Percentiles rank a stretch among this genome's conserved stretches.
Conservation (phyloP, 2,329 filamentous ascomycete genomes). For the Fusarium continuum region DNA sequence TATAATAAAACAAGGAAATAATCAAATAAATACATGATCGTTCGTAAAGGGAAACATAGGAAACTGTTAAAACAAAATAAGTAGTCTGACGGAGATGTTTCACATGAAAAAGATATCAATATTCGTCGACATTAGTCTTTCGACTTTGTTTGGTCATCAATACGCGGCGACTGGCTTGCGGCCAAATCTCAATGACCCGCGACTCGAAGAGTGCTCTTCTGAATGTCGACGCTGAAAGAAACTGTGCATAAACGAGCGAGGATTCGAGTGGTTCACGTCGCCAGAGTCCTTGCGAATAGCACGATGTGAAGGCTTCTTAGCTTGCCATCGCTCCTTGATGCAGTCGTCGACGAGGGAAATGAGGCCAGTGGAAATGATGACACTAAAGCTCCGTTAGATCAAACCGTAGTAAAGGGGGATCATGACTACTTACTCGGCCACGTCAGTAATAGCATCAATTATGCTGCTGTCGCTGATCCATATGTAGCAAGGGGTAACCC, state of each 20-base stretch:
- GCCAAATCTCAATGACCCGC: slow-evolving; percentile 51
- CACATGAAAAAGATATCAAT: background rate
- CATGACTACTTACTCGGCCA: slow-evolving; percentile 76
- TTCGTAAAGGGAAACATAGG: slow-evolving; percentile 7
- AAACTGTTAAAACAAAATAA: slow-evolving; percentile 32
- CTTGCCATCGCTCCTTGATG: slow-evolving; percentile 80
- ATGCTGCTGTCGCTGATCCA: slow-evolving; percentile 83
- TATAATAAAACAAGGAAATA: slow-evolving; percentile 14
- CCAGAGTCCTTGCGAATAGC: slow-evolving; percentile 41
- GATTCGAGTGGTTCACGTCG: slow-evolving; percentile 37
- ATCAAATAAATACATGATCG: slow-evolving; percentile 16
- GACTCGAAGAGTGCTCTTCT: slow-evolving; percentile 46
- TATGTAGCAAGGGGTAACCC: slow-evolving; percentile 90
- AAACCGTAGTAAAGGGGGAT: background rate
- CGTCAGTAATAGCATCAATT: slow-evolving; percentile 75
- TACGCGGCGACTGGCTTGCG: slow-evolving; percentile 50
- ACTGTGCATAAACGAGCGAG: slow-evolving; percentile 50
- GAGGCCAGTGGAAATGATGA: slow-evolving; percentile 89
- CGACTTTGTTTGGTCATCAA: slow-evolving; percentile 33
- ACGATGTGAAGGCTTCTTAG: slow-evolving; percentile 51
- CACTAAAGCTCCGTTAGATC: slow-evolving; percentile 61
- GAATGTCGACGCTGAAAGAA: slow-evolving; percentile 55
- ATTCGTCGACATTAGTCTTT: background rate
- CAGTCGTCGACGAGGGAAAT: slow-evolving; percentile 89
- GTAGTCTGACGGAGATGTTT: background rate